These are phyloP conservation scores for Daldinia grandis DNA, from an alignment of 495 filamentous ascomycete species.

Conservation along the genomic window DNA sequence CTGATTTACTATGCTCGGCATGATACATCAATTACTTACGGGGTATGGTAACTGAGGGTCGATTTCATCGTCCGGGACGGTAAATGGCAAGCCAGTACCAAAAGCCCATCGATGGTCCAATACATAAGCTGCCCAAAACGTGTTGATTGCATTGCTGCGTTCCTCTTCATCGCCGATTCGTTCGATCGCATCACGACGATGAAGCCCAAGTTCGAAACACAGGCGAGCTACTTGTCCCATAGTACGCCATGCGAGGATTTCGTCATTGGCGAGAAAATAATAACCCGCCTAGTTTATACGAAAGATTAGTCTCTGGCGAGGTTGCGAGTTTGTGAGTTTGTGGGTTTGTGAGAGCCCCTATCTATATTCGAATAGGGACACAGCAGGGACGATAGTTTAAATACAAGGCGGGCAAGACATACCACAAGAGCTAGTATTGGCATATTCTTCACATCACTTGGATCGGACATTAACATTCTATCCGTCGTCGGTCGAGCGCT, in stretches of 20 bases:
- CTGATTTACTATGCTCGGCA: neutral
- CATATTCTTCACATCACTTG: slow-evolving; percentile 71
- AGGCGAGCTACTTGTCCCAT: slow-evolving; percentile 78
- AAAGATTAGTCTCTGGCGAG: neutral
- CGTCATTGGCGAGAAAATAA: slow-evolving; percentile 82
- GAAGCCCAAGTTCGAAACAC: slow-evolving; percentile 82
- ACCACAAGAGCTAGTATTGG: slow-evolving; percentile 74
- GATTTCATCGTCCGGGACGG: slow-evolving; percentile 83
- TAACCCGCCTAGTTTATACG: slow-evolving; percentile 67
- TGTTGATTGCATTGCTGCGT: slow-evolving; percentile 65
- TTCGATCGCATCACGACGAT: slow-evolving; percentile 75
- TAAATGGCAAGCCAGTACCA: slow-evolving; percentile 81
- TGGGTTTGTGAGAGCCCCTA: neutral
- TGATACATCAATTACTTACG: slow-evolving; percentile 57
- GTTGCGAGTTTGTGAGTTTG: neutral
- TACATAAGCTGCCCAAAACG: slow-evolving; percentile 84
- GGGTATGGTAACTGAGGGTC: slow-evolving; percentile 80
- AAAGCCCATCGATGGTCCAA: slow-evolving; percentile 85
- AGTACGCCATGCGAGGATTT: slow-evolving; percentile 79
- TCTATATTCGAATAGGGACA: neutral
- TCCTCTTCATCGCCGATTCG: slow-evolving; percentile 71
- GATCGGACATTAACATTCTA: slow-evolving; percentile 70
- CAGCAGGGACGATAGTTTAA: neutral
- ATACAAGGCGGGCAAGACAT: slow-evolving; percentile 51
- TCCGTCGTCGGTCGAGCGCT: slow-evolving; percentile 75